phyloP scores from a whole-genome alignment of 139 green algal genomes.

The Spirogloea muscicola region DNA sequence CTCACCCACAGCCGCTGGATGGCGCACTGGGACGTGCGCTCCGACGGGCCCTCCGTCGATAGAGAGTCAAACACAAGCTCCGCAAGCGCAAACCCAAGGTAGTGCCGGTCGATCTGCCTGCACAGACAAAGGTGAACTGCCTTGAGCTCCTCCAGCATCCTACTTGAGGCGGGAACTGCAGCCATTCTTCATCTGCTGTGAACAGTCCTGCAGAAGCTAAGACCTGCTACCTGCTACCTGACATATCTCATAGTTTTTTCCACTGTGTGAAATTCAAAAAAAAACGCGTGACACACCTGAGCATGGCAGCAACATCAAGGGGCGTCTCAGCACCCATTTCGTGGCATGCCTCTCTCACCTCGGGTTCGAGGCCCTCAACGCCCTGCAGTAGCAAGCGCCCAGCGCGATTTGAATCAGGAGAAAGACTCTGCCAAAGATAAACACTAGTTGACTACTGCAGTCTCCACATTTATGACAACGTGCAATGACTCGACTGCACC shows the following conservation, averaged over 20 bases:
- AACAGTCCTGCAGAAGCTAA: too few relatives aligned
- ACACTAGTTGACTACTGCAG: too few relatives aligned
- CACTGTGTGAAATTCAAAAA: too few relatives aligned
- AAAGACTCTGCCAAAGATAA: too few relatives aligned
- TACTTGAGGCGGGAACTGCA: too few relatives aligned
- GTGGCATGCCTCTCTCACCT: conserved; percentile 17
- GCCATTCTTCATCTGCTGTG: too few relatives aligned
- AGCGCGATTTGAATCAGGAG: too few relatives aligned
- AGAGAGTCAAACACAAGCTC: conserved; percentile 36
- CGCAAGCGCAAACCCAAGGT: conserved; percentile 21
- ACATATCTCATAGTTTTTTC: too few relatives aligned
- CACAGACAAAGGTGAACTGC: conserved; percentile 1
- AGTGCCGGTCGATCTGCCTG: conserved; percentile 26
- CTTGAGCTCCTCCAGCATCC: background rate
- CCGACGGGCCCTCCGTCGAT: background rate
- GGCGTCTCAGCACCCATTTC: conserved; percentile 10
- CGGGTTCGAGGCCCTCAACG: background rate
- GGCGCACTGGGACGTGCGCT: background rate
- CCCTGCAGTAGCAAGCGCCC: too few relatives aligned
- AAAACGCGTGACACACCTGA: conserved; percentile 27
- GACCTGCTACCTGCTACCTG: too few relatives aligned
- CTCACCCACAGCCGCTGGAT: conserved; percentile 21
- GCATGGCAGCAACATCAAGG: conserved; percentile 23
- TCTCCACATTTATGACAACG: too few relatives aligned
- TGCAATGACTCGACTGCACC: too few relatives aligned